These are phyloP conservation scores for Fragilariopsis cylindrus DNA, from an alignment of 108 stramenopile genomes.

Conservation along the genomic window DNA sequence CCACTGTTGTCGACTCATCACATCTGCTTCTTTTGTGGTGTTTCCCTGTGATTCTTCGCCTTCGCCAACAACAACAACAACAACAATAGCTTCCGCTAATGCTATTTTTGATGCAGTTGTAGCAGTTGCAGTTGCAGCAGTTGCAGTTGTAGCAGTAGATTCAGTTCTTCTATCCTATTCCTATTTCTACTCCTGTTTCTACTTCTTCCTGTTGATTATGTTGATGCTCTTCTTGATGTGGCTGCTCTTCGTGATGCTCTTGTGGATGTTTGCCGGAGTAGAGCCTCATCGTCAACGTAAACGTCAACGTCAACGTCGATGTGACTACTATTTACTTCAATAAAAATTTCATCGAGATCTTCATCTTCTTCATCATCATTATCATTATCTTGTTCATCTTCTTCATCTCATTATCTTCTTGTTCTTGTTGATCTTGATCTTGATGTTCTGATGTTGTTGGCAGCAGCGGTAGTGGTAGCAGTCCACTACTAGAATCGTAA, in stretches of 20 bases:
- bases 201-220: neutral
- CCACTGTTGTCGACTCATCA: too few species aligned
- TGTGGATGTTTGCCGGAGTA: neutral
- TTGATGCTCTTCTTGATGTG: neutral
- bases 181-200: neutral
- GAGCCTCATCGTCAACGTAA: neutral
- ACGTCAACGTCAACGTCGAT: neutral
- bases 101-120: neutral
- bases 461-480: too few species aligned
- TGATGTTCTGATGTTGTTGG: conserved; percentile 4
- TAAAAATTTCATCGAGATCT: neutral
- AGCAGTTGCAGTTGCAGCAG: conserved; percentile 4
- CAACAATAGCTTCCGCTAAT: too few species aligned
- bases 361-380: neutral
- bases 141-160: too few species aligned
- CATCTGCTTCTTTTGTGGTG: too few species aligned
- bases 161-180: neutral
- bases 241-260: too few species aligned
- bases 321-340: neutral
- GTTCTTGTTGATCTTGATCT: neutral
- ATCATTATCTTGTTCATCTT: neutral
- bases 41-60: neutral
- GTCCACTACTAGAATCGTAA: too few species aligned
- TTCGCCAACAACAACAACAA: too few species aligned
- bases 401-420: too few species aligned